phyloP scores from a whole-genome alignment of 371 early-diverging fungal species.

The Cladochytrium tenue region DNA sequence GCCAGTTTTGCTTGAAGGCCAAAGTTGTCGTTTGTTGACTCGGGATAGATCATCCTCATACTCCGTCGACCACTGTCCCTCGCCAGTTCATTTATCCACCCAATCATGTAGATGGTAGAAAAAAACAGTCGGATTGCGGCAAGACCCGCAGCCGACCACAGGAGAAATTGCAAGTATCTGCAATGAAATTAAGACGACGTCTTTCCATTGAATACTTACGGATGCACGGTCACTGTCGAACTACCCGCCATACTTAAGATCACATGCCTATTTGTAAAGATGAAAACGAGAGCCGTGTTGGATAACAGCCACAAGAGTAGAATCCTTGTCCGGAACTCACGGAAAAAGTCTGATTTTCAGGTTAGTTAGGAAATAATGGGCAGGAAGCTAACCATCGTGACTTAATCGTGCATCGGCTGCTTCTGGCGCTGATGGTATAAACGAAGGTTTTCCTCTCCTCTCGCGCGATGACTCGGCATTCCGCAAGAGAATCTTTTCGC shows the following conservation, averaged over 20 bases:
- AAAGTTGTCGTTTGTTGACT: background rate
- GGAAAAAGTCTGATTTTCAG: slow-evolving; percentile 68
- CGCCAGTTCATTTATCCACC: slow-evolving; percentile 26
- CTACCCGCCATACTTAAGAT: slow-evolving; percentile 24
- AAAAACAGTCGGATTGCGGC: slow-evolving; percentile 75
- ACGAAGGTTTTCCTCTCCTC: background rate
- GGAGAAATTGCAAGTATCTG: slow-evolving; percentile 32
- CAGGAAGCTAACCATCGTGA: slow-evolving; percentile 58
- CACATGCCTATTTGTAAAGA: slow-evolving; percentile 39
- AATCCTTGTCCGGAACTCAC: slow-evolving; percentile 77
- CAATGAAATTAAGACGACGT: background rate
- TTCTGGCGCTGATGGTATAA: background rate
- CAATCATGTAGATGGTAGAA: slow-evolving; percentile 64
- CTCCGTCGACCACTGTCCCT: slow-evolving; percentile 9
- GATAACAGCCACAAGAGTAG: slow-evolving; percentile 82
- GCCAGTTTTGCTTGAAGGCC: no score
- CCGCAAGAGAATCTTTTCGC: slow-evolving; percentile 6
- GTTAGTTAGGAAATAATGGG: background rate
- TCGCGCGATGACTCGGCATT: background rate
- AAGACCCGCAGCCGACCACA: slow-evolving; percentile 67
- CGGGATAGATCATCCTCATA: background rate
- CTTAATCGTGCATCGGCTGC: slow-evolving; percentile 67
- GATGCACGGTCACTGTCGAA: slow-evolving; percentile 31
- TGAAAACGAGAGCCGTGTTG: slow-evolving; percentile 72
- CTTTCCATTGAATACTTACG: slow-evolving; percentile 1